A percentile compares a stretch with the other conserved stretches of the same genome.
Evolutionary conservation across 352 stramenopile genomes (phyloP).

Genomic region (Pythium brachiatum): DNA sequence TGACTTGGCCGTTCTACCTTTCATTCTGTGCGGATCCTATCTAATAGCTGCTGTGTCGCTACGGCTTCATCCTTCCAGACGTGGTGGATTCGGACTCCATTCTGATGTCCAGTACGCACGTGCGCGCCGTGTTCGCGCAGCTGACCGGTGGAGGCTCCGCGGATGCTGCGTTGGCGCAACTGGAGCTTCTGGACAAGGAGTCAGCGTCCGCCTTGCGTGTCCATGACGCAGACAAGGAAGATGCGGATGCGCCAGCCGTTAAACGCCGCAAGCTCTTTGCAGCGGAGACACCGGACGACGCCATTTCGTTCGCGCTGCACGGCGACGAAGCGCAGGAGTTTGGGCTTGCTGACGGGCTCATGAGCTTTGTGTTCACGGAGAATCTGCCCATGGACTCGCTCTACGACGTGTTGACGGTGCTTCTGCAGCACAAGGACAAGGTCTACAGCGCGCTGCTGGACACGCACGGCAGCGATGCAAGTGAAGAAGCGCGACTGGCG

Average conservation of each 20-base stretch:
- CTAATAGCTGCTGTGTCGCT: conserved; percentile 57
- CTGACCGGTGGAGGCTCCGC: conserved; percentile 17
- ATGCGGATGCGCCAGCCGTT: conserved; percentile 20
- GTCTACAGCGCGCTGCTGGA: conserved; percentile 45
- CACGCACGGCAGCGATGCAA: neutral
- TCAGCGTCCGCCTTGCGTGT: conserved; percentile 4
- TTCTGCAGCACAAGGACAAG: conserved; percentile 69
- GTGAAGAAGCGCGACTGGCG: conserved; percentile 15
- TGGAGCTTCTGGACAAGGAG: conserved; percentile 14
- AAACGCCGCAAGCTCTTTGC: conserved; percentile 53
- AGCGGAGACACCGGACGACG: conserved; percentile 12
- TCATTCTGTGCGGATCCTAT: neutral
- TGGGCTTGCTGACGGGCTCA: conserved; percentile 55
- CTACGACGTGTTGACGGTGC: conserved; percentile 57
- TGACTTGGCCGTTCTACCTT: neutral
- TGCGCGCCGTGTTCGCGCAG: conserved; percentile 35
- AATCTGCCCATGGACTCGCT: conserved; percentile 52
- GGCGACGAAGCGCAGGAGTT: conserved; percentile 50
- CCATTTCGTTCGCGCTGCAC: conserved; percentile 56
- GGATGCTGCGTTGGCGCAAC: conserved; percentile 26
- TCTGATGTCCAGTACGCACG: conserved; percentile 42
- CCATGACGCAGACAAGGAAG: neutral
- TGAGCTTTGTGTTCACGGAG: conserved; percentile 60
- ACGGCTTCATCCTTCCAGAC: conserved; percentile 58
- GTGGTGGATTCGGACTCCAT: conserved; percentile 47